These are phyloP conservation scores for Prunella vulgaris DNA, from an alignment of 257 asterid genomes.

Conservation along the genomic window DNA sequence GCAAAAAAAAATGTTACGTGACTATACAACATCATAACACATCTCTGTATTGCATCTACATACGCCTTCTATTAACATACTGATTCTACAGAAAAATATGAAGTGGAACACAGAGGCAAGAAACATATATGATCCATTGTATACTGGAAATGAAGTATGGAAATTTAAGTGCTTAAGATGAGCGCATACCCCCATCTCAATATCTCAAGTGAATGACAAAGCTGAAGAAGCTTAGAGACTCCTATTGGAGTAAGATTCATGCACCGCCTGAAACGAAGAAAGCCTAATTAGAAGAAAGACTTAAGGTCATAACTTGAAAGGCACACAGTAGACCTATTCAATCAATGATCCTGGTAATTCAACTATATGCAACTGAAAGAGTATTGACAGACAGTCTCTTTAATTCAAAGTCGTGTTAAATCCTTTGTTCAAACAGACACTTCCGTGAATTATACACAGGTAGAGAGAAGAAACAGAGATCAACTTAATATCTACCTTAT, in stretches of 20 bases:
- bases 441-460: background rate
- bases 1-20: too few relatives aligned
- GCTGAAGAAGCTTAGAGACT: slow-evolving; percentile 65
- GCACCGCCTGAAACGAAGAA: slow-evolving; percentile 55
- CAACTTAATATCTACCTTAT: slow-evolving; percentile 50
- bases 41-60: too few relatives aligned
- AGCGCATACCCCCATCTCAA: slow-evolving; percentile 93
- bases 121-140: background rate
- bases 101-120: background rate
- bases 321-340: background rate
- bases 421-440: too few relatives aligned
- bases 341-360: background rate
- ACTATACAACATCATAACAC: too few relatives aligned
- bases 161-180: slow-evolving; percentile 15
- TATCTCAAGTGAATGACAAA: slow-evolving; percentile 62
- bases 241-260: slow-evolving; percentile 61
- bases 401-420: slow-evolving; percentile 7
- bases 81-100: background rate
- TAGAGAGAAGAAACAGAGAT: slow-evolving; percentile 6
- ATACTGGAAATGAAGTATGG: too few relatives aligned
- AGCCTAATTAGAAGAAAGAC: background rate
- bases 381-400: background rate
- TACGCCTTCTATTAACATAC: background rate
- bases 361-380: background rate
- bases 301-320: background rate